Base-by-base conservation (phyloP, 2,329 filamentous ascomycete species). In the Cladosporium cucumerinum region DNA sequence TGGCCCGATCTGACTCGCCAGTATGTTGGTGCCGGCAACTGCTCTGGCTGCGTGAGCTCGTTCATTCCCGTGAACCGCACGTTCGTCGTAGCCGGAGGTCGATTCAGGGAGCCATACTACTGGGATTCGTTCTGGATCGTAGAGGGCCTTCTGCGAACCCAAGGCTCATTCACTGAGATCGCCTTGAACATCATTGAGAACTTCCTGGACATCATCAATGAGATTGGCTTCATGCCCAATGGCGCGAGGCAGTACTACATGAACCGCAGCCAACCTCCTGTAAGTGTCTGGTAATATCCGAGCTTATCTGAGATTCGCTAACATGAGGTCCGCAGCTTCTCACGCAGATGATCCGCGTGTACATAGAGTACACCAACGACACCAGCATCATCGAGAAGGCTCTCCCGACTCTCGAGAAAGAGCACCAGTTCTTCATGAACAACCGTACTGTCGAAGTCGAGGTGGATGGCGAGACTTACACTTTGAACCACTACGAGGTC, bases 41-140 rank as follows among this genome's bases (percentile, higher is more conserved):
- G 87, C 78, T 78, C 80, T 10, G 81, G 81, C 36, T 90, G 87
- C 67, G 86, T 86, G 36, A 82, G 83, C 70, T 89, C 87, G 72
- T 89, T 88, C 75, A 85, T 90, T 64, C 85, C 87, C 7, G 73
- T 90, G 66, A 88, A 88, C 70, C 84, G 86, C 65, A 87, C 86
- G 3, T 90, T 90, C 71, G 86, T 90, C n/a, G 83, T 90, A 18
- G 87, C 87, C 3, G 87, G 87, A 14, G 87, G 88, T n/a, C 85
- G 88, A 32, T 90, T 90, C 79, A 81, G 87, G 36, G 88, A 90
- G 75, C 83, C 86, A 1, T 90, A 90, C 72, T 90, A 90, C 74
- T 90, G 87, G 87, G 87, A 90, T 74, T 87, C 86, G 34, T 89
- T 85, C 77, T 89, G 86, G 87, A 88, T 89, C 57, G 70, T 90